A percentile compares a stretch with the other conserved stretches of the same genome.
Conservation (phyloP, 2,329 filamentous ascomycete genomes). For the Xylariaceae sp. region DNA sequence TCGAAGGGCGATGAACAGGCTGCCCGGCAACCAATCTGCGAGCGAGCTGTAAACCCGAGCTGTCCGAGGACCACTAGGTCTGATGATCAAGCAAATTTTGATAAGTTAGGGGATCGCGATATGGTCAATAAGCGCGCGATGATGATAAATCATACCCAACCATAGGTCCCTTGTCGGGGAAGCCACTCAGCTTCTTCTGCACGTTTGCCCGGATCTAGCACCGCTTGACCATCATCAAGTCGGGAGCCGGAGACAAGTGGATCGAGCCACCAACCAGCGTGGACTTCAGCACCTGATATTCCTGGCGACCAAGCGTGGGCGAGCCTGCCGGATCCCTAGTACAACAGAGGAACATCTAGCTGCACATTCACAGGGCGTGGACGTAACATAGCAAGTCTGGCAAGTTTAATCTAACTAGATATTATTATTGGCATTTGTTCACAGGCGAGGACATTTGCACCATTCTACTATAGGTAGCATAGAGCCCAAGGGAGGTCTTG, state of each 20-base stretch:
- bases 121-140: constrained; percentile 8
- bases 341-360: background rate
- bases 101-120: constrained; percentile 4
- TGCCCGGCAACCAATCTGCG: background rate
- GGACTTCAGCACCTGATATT: background rate
- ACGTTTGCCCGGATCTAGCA: background rate
- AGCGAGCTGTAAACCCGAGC: constrained; percentile 23
- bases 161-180: constrained; percentile 1
- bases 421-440: too few species aligned
- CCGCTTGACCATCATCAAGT: background rate
- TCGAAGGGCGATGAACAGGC: constrained; percentile 9
- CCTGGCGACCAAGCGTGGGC: background rate
- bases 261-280: constrained; percentile 11
- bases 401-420: too few species aligned
- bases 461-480: too few species aligned
- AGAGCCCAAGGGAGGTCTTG: too few species aligned
- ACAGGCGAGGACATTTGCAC: background rate
- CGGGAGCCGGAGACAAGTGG: constrained; percentile 4
- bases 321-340: background rate
- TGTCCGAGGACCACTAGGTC: constrained; percentile 17
- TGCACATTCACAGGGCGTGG: background rate
- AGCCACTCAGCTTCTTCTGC: constrained; percentile 19
- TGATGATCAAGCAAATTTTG: constrained; percentile 21
- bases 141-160: constrained; percentile 29
- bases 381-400: too few species aligned